Evolutionary conservation across 371 early-diverging fungal species (phyloP).

Genomic region (Apophysomyces ossiformis): DNA sequence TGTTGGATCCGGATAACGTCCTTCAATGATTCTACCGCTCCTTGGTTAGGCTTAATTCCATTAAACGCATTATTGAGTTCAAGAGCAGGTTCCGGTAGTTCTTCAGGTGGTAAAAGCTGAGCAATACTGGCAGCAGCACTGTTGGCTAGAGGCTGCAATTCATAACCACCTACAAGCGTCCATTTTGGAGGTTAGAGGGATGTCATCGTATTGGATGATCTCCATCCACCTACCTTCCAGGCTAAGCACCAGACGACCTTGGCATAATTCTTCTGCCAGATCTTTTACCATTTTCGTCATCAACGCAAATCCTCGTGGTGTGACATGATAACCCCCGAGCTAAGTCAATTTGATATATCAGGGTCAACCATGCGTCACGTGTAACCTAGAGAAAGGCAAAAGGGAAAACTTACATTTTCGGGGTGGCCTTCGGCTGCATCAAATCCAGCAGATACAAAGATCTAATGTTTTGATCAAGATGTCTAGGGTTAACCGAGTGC

Average conservation of each 20-base stretch:
- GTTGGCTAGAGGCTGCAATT: slow-evolving; percentile 47
- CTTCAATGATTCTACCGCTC: slow-evolving; percentile 53
- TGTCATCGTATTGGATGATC: no score
- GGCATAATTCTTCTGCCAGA: slow-evolving; percentile 55
- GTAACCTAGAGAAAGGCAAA: background rate
- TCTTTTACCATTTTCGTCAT: slow-evolving; percentile 61
- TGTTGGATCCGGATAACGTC: slow-evolving; percentile 49
- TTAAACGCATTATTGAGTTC: slow-evolving; percentile 47
- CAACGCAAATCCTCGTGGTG: slow-evolving; percentile 60
- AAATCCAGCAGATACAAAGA: slow-evolving; percentile 71
- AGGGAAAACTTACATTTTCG: slow-evolving; percentile 51
- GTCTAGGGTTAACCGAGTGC: slow-evolving; percentile 36
- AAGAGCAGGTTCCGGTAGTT: slow-evolving; percentile 23
- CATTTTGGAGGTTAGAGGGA: no score
- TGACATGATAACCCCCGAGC: slow-evolving; percentile 66
- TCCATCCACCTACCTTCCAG: slow-evolving; percentile 43
- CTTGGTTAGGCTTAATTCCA: slow-evolving; percentile 59
- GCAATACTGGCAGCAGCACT: slow-evolving; percentile 50
- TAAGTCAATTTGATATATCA: slow-evolving; percentile 14
- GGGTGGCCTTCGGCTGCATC: slow-evolving; percentile 73
- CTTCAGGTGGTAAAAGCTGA: slow-evolving; percentile 24
- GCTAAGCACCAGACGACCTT: slow-evolving; percentile 59
- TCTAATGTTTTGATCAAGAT: slow-evolving; percentile 37
- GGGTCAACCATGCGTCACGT: background rate
- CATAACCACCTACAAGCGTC: slow-evolving; percentile 33